phyloP scores from a whole-genome alignment of 2,329 filamentous ascomycete genomes.

The Colletotrichum spinosum region DNA sequence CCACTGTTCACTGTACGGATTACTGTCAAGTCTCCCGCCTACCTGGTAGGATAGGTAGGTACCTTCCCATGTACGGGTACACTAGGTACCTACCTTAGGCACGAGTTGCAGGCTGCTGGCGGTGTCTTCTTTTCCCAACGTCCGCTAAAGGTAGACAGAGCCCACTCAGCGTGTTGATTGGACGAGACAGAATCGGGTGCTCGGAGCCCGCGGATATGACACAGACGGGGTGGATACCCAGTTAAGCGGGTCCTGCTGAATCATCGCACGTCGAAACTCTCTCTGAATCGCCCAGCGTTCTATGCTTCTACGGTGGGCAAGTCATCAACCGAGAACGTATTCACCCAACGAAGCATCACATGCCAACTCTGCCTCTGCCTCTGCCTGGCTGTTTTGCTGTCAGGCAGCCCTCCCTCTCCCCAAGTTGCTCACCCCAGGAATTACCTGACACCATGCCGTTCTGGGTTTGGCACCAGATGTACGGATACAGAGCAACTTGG shows the following conservation, averaged over 20 bases:
- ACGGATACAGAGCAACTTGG: slow-evolving; percentile 19
- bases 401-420: slow-evolving; percentile 19
- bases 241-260: no score
- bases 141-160: not conserved
- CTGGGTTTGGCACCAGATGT: slow-evolving; percentile 29
- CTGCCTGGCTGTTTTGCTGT: slow-evolving; percentile 32
- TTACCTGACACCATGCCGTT: slow-evolving; percentile 27
- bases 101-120: not conserved
- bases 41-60: not conserved
- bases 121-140: slow-evolving; percentile 24
- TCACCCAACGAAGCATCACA: slow-evolving; percentile 38
- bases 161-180: not conserved
- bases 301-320: no score
- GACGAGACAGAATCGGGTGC: not conserved
- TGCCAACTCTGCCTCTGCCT: slow-evolving; percentile 25
- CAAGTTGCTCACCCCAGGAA: slow-evolving; percentile 26
- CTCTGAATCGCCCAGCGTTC: no score
- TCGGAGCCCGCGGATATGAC: slow-evolving; percentile 26
- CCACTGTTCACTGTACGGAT: no score
- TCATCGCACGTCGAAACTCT: no score
- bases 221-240: slow-evolving; percentile 13
- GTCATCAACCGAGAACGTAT: slow-evolving; percentile 2
- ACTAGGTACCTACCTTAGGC: not conserved
- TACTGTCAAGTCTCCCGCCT: not conserved
- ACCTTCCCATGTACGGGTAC: not conserved